Percentiles rank a stretch among this genome's conserved stretches.
These are phyloP conservation scores for Aspergillus egyptiacus DNA, from an alignment of 495 filamentous ascomycete genomes.

Conservation along the genomic window DNA sequence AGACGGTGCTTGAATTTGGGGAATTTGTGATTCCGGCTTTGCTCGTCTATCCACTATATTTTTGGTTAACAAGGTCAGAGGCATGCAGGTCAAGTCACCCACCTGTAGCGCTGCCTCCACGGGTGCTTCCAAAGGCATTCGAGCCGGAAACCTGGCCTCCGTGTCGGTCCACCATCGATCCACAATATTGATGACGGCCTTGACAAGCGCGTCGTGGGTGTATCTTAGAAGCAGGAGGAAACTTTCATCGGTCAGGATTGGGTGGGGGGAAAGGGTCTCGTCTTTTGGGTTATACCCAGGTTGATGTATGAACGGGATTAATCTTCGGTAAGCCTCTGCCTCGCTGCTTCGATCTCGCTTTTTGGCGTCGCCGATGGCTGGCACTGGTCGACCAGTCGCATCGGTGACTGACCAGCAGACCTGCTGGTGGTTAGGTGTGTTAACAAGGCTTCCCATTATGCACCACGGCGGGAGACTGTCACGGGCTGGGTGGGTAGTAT, in stretches of 20 bases:
- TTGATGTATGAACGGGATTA: background rate
- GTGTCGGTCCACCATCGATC: slow-evolving; percentile 34
- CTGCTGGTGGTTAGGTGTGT: slow-evolving; percentile 1
- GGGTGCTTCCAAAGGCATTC: slow-evolving; percentile 30
- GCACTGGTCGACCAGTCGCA: background rate
- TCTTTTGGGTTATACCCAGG: background rate
- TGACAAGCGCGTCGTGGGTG: slow-evolving; percentile 22
- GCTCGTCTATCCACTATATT: slow-evolving; percentile 12
- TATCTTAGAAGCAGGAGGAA: background rate
- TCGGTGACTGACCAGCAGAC: slow-evolving; percentile 2
- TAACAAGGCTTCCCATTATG: background rate
- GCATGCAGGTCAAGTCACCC: background rate
- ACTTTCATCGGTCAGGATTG: background rate
- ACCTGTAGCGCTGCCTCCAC: slow-evolving; percentile 23
- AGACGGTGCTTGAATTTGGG: slow-evolving; percentile 6
- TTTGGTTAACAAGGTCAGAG: background rate
- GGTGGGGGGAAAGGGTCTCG: slow-evolving; percentile 5
- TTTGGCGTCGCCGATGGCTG: background rate
- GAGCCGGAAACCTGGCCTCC: slow-evolving; percentile 23
- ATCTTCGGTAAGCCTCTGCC: background rate
- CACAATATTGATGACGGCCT: slow-evolving; percentile 30
- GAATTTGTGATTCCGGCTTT: slow-evolving; percentile 1
- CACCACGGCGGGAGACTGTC: too few species aligned
- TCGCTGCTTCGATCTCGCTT: background rate
- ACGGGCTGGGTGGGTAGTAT: too few species aligned